Evolutionary conservation across 2,329 filamentous ascomycete species (phyloP).

Genomic region (Colletotrichum spinosum): DNA sequence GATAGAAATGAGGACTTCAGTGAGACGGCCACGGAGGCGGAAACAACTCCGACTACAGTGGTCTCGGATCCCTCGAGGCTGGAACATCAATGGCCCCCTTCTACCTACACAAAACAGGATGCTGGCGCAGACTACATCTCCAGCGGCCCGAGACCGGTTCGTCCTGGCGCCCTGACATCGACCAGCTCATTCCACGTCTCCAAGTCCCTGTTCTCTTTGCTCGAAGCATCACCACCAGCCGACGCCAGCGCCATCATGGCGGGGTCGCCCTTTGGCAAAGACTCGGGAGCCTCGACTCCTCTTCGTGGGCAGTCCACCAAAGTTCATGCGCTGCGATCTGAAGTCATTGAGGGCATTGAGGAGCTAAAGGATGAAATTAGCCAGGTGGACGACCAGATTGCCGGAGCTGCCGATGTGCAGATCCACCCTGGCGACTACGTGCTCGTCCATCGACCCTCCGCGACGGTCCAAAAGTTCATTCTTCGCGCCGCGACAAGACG

Average conservation of each 20-base stretch:
- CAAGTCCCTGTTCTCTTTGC: constrained; percentile 88
- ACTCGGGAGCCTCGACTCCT: constrained; percentile 64
- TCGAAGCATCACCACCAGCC: constrained; percentile 75
- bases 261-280: constrained; percentile 58
- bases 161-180: constrained; percentile 72
- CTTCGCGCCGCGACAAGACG: constrained; percentile 88
- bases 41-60: constrained; percentile 54
- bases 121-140: constrained; percentile 40
- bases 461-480: constrained; percentile 90
- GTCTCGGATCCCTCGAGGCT: constrained; percentile 44
- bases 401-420: constrained; percentile 87
- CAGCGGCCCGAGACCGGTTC: constrained; percentile 42
- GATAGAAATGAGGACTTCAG: constrained; percentile 72
- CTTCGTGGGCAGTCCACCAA: constrained; percentile 56
- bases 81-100: constrained; percentile 46
- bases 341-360: constrained; percentile 92
- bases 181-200: constrained; percentile 74
- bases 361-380: constrained; percentile 97
- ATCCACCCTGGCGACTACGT: constrained; percentile 95
- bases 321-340: constrained; percentile 81
- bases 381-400: constrained; percentile 93
- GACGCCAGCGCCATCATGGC: constrained; percentile 48
- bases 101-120: constrained; percentile 50
- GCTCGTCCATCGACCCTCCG: constrained; percentile 86
- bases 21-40: constrained; percentile 67